Conservation (phyloP, 1,284 basidiomycete genomes). For the Retiboletus flavoniger region DNA sequence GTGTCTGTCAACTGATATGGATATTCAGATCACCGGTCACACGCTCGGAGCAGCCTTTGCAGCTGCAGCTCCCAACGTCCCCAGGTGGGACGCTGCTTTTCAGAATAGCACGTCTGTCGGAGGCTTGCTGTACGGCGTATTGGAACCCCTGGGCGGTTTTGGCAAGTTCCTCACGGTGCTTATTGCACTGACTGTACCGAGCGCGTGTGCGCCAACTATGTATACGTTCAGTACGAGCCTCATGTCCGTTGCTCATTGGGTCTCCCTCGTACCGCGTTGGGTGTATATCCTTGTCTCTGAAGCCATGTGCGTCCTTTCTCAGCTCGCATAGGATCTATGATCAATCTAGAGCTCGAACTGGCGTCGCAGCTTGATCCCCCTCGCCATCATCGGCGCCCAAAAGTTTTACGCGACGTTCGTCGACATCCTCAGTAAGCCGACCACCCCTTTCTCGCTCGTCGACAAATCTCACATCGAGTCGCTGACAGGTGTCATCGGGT, state of each 20-base stretch:
- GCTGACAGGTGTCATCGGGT: constrained; percentile 49
- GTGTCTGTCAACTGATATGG: neutral
- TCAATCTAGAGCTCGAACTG: neutral
- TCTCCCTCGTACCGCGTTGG: constrained; percentile 66
- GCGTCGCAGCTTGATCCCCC: constrained; percentile 49
- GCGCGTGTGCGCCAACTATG: constrained; percentile 68
- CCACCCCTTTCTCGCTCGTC: neutral
- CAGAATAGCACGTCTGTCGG: constrained; percentile 53
- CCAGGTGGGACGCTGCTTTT: constrained; percentile 57
- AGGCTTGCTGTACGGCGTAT: constrained; percentile 57
- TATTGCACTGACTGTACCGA: constrained; percentile 48
- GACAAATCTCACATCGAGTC: constrained; percentile 1
- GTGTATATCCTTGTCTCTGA: constrained; percentile 69
- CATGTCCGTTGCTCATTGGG: constrained; percentile 55
- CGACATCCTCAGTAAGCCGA: constrained; percentile 49
- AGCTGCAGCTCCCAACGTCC: constrained; percentile 54
- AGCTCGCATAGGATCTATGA: neutral
- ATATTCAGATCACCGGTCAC: constrained; percentile 52
- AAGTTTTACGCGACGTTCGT: constrained; percentile 57
- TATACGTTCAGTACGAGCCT: constrained; percentile 75
- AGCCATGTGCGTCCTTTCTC: constrained; percentile 52
- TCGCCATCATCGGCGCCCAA: constrained; percentile 60
- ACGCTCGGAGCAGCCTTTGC: constrained; percentile 65
- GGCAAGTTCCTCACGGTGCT: constrained; percentile 52
- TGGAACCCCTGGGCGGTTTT: constrained; percentile 53